Conservation (phyloP, 116 monocot genomes). For the Phalaenopsis hybrid region DNA sequence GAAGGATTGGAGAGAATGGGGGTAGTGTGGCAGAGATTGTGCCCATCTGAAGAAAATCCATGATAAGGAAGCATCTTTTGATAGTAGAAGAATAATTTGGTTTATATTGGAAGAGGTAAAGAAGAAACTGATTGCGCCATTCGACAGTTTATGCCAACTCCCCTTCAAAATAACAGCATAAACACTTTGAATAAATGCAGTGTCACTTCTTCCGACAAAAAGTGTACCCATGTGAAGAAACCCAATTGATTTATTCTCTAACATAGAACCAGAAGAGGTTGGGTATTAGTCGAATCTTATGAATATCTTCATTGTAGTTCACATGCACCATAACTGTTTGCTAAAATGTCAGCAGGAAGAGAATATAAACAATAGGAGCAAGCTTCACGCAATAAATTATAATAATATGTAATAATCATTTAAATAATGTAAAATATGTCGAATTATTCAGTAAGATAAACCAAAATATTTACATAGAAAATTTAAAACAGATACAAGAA, state of each 20-base stretch:
- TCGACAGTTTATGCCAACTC: conserved; percentile 29
- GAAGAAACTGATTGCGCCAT: conserved; percentile 12
- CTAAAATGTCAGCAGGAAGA: not conserved
- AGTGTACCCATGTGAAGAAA: conserved; percentile 17
- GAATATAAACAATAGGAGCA: not conserved
- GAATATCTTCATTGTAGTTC: not conserved
- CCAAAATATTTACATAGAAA: too few relatives aligned
- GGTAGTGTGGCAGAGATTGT: conserved; percentile 50
- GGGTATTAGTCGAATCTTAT: not conserved
- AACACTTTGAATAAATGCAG: conserved; percentile 31
- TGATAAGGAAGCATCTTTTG: conserved; percentile 24
- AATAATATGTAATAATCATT: too few relatives aligned
- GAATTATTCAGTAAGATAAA: too few relatives aligned
- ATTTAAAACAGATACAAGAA: too few relatives aligned
- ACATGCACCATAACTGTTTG: not conserved
- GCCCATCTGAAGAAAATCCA: conserved; percentile 64
- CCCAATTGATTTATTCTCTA: not conserved
- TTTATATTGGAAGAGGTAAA: conserved; percentile 35
- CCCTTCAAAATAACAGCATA: conserved; percentile 59
- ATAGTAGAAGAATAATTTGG: conserved; percentile 45
- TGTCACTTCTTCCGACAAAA: conserved; percentile 15
- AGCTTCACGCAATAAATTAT: not conserved
- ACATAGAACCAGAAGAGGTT: not conserved
- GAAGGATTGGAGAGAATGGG: conserved; percentile 50
- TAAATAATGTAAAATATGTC: too few relatives aligned